Percentiles rank a stretch among this genome's conserved stretches.
Conservation (phyloP, 768 basidiomycete species). For the Gloeopeniophorella convolvens region DNA sequence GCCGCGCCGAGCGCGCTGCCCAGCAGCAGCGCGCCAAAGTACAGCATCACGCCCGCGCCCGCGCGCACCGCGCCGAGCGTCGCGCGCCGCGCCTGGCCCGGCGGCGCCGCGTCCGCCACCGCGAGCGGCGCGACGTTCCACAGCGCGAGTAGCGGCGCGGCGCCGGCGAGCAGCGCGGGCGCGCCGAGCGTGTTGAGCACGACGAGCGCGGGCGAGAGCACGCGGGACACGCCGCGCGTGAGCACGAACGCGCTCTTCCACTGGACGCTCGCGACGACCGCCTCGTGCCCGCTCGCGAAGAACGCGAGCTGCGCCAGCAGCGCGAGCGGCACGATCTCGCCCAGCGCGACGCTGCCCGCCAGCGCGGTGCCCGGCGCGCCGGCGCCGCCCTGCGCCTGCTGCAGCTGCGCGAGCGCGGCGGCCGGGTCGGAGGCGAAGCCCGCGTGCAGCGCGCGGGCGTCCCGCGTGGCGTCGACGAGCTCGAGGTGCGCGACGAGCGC, state of each 20-base stretch:
- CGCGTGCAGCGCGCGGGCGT: constrained; percentile 48
- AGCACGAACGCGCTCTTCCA: constrained; percentile 95
- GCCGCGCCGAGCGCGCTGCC: constrained; percentile 70
- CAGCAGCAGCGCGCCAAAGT: constrained; percentile 58
- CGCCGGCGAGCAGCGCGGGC: constrained; percentile 56
- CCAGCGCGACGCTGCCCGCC: constrained; percentile 33
- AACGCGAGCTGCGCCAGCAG: constrained; percentile 73
- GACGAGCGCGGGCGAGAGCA: constrained; percentile 68
- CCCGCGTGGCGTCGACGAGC: constrained; percentile 73
- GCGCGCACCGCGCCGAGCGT: constrained; percentile 42
- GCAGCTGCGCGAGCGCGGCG: constrained; percentile 31
- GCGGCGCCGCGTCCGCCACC: constrained; percentile 12
- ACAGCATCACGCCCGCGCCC: constrained; percentile 58
- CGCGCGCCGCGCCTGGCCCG: constrained; percentile 21
- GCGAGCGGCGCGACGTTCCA: constrained; percentile 78
- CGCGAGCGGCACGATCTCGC: constrained; percentile 66
- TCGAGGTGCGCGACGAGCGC: constrained; percentile 76
- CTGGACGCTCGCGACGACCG: constrained; percentile 82
- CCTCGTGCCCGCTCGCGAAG: constrained; percentile 89
- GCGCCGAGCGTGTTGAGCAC: constrained; percentile 74
- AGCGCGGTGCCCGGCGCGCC: constrained; percentile 30
- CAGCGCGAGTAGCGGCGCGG: constrained; percentile 62
- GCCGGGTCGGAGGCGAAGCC: constrained; percentile 47
- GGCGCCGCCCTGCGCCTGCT: constrained; percentile 24
- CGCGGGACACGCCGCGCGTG: constrained; percentile 58